Evolutionary conservation across 2,329 filamentous ascomycete genomes (phyloP), one percentile per base, ranked within the genome.

Genomic region (Aspergillus sp.): DNA sequence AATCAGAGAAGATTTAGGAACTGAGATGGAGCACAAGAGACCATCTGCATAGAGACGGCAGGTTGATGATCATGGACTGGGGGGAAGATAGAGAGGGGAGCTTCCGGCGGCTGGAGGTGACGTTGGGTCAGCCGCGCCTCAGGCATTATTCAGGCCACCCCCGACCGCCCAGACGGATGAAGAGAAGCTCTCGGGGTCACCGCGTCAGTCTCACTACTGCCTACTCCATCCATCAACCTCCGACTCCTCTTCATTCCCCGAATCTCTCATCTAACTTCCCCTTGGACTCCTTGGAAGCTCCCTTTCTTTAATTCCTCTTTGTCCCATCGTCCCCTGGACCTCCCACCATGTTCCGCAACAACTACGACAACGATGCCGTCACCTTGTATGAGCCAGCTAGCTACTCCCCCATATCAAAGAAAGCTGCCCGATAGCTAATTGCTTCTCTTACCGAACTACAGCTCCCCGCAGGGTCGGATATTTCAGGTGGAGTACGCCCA

Each of bases 341-440:
- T 47, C 47, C 48, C 55, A 54, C 47, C 70, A 97, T 99, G 94
- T 99, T 99, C 81, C 86, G 94, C 78, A 99, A 99, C 83, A 97
- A 97, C 79, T 99, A 99, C 83, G 94, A 99, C 81, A 99, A 99
- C 86, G 94, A 99, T 78, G 96, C 93, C 59, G 92, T 97, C 78
- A 99, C 94, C 78, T 99, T 97, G 91, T 96, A 83, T 62, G 67
- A 60, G 36, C 56, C 49, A 49, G 44, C 49, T 36, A 78, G 87
- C 77, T 70, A 54, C 54, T 59, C 55, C 42, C 53, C 54, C 46
- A 34, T 49, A 40, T 49, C 49, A 45, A 23, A 50, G 31, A 61
- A 54, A 56, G 50, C 54, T 50, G 51, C 45, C 47, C 38, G 42
- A 45, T 59, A 19, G 34, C 29, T 44, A 31, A 45, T 32, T 44